Evolutionary conservation across 2,329 filamentous ascomycete genomes (phyloP).

Genomic region (Ophiocordyceps unilateralis): DNA sequence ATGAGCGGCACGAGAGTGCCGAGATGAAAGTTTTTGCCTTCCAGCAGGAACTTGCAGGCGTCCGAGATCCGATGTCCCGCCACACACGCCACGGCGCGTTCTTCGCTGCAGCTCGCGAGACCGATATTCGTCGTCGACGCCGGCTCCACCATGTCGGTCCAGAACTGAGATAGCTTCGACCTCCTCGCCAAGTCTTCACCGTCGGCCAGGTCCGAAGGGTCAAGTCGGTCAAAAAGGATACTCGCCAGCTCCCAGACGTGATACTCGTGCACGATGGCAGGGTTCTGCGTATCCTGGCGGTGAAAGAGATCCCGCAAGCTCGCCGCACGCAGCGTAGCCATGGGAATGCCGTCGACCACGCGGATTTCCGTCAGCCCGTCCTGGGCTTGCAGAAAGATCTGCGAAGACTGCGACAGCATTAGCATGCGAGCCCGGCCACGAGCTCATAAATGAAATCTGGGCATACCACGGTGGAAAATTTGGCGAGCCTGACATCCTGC

Average conservation of each 20-base stretch:
- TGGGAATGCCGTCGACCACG: constrained; percentile 40
- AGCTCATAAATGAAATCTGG: too few species aligned
- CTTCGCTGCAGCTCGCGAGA: constrained; percentile 49
- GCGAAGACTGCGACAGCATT: constrained; percentile 27
- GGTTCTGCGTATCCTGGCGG: constrained; percentile 21
- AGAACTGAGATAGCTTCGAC: constrained; percentile 49
- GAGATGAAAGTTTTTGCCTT: constrained; percentile 65
- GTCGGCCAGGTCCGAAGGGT: constrained; percentile 21
- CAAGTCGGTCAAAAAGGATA: constrained; percentile 65
- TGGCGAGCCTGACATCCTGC: constrained; percentile 47
- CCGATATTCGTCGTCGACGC: constrained; percentile 36
- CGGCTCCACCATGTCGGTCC: constrained; percentile 48
- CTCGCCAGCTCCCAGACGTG: constrained; percentile 74
- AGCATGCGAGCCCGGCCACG: constrained; percentile 1
- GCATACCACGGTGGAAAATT: constrained; percentile 38
- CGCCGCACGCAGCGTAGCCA: constrained; percentile 26
- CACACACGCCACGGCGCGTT: constrained; percentile 68
- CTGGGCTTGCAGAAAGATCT: constrained; percentile 36
- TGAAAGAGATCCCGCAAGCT: constrained; percentile 22
- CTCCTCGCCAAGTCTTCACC: constrained; percentile 28
- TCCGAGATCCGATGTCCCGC: constrained; percentile 65
- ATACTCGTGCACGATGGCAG: constrained; percentile 44
- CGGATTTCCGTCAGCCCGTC: constrained; percentile 36
- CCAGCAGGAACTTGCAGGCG: constrained; percentile 64
- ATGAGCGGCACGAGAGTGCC: constrained; percentile 72